Evolutionary conservation across 306 rosid species (phyloP).

Genomic region (Oemleria cerasiformis): DNA sequence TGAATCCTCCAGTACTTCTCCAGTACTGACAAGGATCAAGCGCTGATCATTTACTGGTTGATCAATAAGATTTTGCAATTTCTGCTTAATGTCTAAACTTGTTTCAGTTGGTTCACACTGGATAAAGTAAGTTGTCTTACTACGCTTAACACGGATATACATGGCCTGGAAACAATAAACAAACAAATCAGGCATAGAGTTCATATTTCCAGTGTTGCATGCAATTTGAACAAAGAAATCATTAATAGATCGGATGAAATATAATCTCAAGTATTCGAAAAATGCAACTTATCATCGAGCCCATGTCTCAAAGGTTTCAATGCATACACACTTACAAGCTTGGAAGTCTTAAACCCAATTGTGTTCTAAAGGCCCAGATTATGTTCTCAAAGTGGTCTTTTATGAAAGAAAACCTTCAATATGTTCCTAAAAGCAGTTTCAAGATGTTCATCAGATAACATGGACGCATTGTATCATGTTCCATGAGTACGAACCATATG

Average conservation of each 20-base stretch:
- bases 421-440: neutral
- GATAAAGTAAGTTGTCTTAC: slow-evolving; percentile 86
- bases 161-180: slow-evolving; percentile 45
- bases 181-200: neutral
- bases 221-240: neutral
- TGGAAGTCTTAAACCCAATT: neutral
- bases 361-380: neutral
- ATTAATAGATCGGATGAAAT: neutral
- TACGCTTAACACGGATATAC: slow-evolving; percentile 83
- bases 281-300: neutral
- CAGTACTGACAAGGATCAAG: slow-evolving; percentile 54
- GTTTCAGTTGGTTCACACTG: slow-evolving; percentile 87
- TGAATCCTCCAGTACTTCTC: slow-evolving; percentile 70
- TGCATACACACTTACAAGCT: neutral
- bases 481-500: neutral
- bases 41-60: slow-evolving; percentile 63
- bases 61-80: slow-evolving; percentile 65
- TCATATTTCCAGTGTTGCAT: neutral
- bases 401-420: neutral
- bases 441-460: neutral
- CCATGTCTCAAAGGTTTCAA: neutral
- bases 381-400: neutral
- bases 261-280: neutral
- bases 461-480: neutral
- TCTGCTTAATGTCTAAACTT: slow-evolving; percentile 69